phyloP scores from a whole-genome alignment of 257 asterid genomes.

The Ligustrum vulgare region DNA sequence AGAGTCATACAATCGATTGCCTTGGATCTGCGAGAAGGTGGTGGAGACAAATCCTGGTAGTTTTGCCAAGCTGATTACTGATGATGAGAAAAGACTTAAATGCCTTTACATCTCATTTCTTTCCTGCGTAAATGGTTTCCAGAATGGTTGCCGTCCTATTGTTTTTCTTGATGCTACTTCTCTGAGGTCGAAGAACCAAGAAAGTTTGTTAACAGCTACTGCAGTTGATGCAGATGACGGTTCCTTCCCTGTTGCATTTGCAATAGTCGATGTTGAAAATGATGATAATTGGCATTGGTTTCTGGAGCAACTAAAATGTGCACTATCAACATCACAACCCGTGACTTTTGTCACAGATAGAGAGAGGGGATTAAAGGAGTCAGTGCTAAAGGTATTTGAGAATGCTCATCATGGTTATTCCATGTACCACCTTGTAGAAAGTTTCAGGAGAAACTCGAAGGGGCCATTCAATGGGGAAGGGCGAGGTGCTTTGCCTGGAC shows the following conservation, averaged over 20 bases:
- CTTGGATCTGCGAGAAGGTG: slow-evolving; percentile 64
- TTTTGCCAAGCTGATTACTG: slow-evolving; percentile 49
- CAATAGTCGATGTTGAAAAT: slow-evolving; percentile 68
- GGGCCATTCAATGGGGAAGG: slow-evolving; percentile 89
- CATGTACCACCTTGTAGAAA: slow-evolving; percentile 71
- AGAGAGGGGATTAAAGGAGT: slow-evolving; percentile 61
- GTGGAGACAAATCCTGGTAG: slow-evolving; percentile 76
- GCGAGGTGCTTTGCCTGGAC: slow-evolving; percentile 69
- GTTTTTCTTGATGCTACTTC: slow-evolving; percentile 78
- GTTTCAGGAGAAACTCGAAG: slow-evolving; percentile 70
- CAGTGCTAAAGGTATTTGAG: slow-evolving; percentile 58
- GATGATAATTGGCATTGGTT: slow-evolving; percentile 81
- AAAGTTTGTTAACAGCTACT: slow-evolving; percentile 66
- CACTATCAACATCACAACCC: slow-evolving; percentile 48
- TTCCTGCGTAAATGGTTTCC: slow-evolving; percentile 63
- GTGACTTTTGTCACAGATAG: slow-evolving; percentile 75
- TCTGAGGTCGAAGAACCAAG: slow-evolving; percentile 69
- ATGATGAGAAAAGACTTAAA: slow-evolving; percentile 62
- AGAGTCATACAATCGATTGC: slow-evolving; percentile 71
- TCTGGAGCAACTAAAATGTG: slow-evolving; percentile 72
- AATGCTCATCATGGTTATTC: slow-evolving; percentile 75
- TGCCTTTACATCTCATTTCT: slow-evolving; percentile 61
- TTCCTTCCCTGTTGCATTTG: slow-evolving; percentile 77
- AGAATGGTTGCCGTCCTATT: slow-evolving; percentile 72
- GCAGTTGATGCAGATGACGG: slow-evolving; percentile 86